Evolutionary conservation across 2,329 filamentous ascomycete species (phyloP), one percentile per base, ranked within the genome.

Genomic region (Phaeosphaeriaceae sp.): DNA sequence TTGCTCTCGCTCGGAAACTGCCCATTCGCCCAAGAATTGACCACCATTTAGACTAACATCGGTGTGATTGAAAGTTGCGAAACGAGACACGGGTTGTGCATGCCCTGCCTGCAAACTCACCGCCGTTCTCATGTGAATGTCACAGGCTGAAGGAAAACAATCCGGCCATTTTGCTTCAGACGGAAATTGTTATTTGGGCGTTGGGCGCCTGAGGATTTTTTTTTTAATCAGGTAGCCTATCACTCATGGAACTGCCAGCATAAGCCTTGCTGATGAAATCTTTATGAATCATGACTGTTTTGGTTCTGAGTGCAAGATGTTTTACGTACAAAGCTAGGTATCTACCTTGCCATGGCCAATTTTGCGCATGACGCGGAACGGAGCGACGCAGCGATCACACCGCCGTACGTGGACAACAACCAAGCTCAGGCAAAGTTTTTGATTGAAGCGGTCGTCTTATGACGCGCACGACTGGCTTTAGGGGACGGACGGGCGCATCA

Each of bases 401-500:
- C 49, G 60, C 55, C 53, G 41, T 58, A 56, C 23, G 46, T 53
- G 49, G 59, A 58, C 50, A n/a, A n/a, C n/a, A n/a, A n/a, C n/a
- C n/a, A 46, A 55, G 40, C 46, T 50, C 48, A 44, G 51, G 46
- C 50, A 42, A 40, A 51, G 44, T 21, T 28, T 9, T 46, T 30
- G 43, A 37, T 43, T 43, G 50, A 52, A 46, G 46, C 51, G 18
- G 28, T 58, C 48, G 42, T 56, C 42, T 39, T 57, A 46, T 42
- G 45, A 60, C 55, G 62, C 57, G 60, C 55, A 61, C 57, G 56
- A 50, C 56, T 50, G 50, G 54, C 32, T 51, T 56, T 53, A 15
- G 35, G 16, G 35, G 48, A n/a, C n/a, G n/a, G 51, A 58, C 59
- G 60, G 57, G 60, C 52, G 52, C 53, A 53, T 62, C 58, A 64